Evolutionary conservation across 805 yeast genomes (phyloP).

Genomic region (Kazachstania taianensis): DNA sequence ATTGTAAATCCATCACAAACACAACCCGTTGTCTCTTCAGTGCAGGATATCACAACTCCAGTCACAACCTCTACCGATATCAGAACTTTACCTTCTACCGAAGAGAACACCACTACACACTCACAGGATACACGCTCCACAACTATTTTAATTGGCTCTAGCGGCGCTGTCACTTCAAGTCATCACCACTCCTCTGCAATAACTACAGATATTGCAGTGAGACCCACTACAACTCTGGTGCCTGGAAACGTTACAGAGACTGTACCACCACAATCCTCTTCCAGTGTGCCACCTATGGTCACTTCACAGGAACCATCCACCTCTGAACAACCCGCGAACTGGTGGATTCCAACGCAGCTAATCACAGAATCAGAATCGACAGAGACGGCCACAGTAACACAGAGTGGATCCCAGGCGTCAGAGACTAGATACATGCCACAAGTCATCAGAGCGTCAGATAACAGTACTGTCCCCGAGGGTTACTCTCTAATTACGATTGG

Average conservation of each 20-base stretch:
- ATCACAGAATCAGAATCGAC: slow-evolving; percentile 29
- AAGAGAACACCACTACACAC: no score
- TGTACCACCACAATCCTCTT: no score
- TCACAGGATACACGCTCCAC: no score
- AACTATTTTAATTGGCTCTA: background rate
- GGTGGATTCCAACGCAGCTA: slow-evolving; percentile 38
- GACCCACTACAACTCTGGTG: no score
- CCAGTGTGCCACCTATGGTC: slow-evolving; percentile 1
- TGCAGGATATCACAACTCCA: background rate
- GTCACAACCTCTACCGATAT: background rate
- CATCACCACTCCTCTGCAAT: background rate
- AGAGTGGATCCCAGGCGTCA: slow-evolving; percentile 18
- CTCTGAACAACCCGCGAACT: slow-evolving; percentile 2
- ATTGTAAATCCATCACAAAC: background rate
- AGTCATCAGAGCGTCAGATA: slow-evolving; percentile 2
- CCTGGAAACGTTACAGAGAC: no score
- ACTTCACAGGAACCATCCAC: background rate
- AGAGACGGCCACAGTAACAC: slow-evolving; percentile 15
- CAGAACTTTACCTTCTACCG: no score
- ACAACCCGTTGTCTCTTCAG: background rate
- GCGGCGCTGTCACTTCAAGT: background rate
- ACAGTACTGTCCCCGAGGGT: slow-evolving; percentile 1
- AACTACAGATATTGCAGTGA: no score
- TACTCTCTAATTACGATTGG: slow-evolving; percentile 26
- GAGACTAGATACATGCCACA: slow-evolving; percentile 1